These are phyloP conservation scores for Fusarium sp. DNA, from an alignment of 2,329 filamentous ascomycete species.

Conservation along the genomic window DNA sequence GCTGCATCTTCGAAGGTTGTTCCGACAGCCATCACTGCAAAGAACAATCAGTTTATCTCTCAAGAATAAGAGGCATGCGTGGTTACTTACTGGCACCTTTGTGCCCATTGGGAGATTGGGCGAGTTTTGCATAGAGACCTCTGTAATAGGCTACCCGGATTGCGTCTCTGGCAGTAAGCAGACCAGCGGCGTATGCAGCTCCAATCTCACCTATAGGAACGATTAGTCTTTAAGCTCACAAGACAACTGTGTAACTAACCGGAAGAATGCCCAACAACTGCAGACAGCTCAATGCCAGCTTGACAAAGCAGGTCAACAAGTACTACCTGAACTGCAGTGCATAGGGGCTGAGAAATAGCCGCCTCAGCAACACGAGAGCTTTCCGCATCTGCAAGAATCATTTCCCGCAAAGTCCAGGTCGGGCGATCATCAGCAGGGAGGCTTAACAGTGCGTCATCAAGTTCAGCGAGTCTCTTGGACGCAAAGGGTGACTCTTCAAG, in stretches of 20 bases:
- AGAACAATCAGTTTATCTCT: no score
- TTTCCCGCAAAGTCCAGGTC: background rate
- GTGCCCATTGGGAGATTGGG: background rate
- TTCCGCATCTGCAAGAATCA: background rate
- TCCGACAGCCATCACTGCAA: background rate
- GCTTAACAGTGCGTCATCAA: background rate
- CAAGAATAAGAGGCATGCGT: no score
- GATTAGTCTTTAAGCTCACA: no score
- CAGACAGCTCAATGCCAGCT: constrained; percentile 43
- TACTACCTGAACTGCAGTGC: background rate
- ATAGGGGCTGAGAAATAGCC: background rate
- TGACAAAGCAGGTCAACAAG: background rate
- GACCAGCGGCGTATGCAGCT: constrained; percentile 47
- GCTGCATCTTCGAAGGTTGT: background rate
- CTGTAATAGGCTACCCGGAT: constrained; percentile 48
- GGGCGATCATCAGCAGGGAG: background rate
- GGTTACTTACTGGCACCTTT: background rate
- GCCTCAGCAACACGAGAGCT: background rate
- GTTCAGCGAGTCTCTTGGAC: background rate
- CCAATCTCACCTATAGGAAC: constrained; percentile 52
- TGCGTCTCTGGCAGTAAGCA: constrained; percentile 43
- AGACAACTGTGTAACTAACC: constrained; percentile 20
- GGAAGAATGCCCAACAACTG: constrained; percentile 56
- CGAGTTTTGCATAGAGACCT: background rate
- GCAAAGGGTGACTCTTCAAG: background rate